Evolutionary conservation across 352 stramenopile species (phyloP).

Genomic region (Phytopythium chamaehyphon): DNA sequence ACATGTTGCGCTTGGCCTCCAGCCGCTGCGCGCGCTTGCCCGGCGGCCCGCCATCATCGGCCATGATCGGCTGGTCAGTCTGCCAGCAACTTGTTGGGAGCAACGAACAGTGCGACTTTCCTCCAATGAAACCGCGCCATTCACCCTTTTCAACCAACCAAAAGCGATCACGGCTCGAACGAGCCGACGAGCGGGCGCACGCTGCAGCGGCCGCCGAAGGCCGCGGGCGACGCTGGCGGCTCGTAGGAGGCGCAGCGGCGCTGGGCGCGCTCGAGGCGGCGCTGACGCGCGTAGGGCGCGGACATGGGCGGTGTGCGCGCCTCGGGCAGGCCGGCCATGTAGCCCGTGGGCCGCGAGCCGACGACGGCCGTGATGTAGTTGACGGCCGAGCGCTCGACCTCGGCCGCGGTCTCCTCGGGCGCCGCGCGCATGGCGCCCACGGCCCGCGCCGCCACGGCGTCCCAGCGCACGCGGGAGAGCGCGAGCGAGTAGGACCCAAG

Average conservation of each 20-base stretch:
- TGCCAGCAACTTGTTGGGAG: constrained; percentile 1
- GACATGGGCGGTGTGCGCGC: constrained; percentile 34
- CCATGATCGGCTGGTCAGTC: neutral
- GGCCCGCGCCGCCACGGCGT: constrained; percentile 36
- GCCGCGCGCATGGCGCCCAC: constrained; percentile 38
- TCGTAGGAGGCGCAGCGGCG: constrained; percentile 20
- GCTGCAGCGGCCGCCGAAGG: neutral
- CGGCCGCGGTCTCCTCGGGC: constrained; percentile 22
- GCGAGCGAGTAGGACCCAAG: constrained; percentile 38
- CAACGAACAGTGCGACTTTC: neutral
- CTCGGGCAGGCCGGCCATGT: constrained; percentile 39
- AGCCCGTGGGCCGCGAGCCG: constrained; percentile 50
- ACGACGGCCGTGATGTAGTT: constrained; percentile 63
- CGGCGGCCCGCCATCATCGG: constrained; percentile 20
- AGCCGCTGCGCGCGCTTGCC: constrained; percentile 66
- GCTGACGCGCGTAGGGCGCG: constrained; percentile 30
- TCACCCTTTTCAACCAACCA: constrained; percentile 6
- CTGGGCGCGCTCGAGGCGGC: constrained; percentile 17
- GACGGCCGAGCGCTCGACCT: constrained; percentile 46
- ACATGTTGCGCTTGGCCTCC: constrained; percentile 80
- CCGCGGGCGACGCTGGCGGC: neutral
- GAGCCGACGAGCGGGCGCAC: neutral
- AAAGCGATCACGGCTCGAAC: neutral
- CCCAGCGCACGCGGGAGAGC: constrained; percentile 44
- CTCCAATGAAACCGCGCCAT: neutral